These are phyloP conservation scores for Acer saccharum DNA, from an alignment of 345 rosid species.

Conservation along the genomic window DNA sequence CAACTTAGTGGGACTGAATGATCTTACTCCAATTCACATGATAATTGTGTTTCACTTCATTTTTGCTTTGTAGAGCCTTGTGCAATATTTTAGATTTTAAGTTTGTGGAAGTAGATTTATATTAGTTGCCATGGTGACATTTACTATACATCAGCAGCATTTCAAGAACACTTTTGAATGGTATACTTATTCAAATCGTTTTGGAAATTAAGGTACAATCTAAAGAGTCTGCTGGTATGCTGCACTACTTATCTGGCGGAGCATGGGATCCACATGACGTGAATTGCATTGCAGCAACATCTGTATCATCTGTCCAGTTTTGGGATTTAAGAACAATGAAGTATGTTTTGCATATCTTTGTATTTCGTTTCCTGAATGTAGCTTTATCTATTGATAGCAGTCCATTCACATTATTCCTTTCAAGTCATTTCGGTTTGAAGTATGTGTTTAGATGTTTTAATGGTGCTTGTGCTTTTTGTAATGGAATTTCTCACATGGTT, in stretches of 20 bases:
- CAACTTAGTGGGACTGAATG: neutral
- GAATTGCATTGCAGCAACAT: constrained; percentile 74
- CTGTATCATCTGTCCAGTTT: constrained; percentile 87
- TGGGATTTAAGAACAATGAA: constrained; percentile 87
- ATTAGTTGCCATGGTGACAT: neutral
- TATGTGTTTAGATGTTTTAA: neutral
- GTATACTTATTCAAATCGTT: constrained; percentile 29
- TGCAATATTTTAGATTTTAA: neutral
- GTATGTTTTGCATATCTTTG: constrained; percentile 40
- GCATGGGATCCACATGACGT: constrained; percentile 94
- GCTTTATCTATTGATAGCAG: neutral
- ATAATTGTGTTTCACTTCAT: neutral
- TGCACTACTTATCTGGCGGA: constrained; percentile 83
- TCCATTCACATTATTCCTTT: neutral
- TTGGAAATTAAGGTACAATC: constrained; percentile 62
- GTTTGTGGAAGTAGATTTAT: neutral
- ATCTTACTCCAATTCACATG: neutral
- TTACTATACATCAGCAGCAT: neutral
- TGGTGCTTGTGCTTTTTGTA: neutral
- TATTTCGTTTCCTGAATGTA: neutral
- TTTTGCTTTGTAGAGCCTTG: neutral
- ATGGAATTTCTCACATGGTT: neutral
- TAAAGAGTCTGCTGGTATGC: constrained; percentile 80
- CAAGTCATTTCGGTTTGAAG: neutral
- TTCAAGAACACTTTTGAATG: constrained; percentile 15